Evolutionary conservation across 352 stramenopile species (phyloP).

Genomic region (Globisporangium uncinulatum): DNA sequence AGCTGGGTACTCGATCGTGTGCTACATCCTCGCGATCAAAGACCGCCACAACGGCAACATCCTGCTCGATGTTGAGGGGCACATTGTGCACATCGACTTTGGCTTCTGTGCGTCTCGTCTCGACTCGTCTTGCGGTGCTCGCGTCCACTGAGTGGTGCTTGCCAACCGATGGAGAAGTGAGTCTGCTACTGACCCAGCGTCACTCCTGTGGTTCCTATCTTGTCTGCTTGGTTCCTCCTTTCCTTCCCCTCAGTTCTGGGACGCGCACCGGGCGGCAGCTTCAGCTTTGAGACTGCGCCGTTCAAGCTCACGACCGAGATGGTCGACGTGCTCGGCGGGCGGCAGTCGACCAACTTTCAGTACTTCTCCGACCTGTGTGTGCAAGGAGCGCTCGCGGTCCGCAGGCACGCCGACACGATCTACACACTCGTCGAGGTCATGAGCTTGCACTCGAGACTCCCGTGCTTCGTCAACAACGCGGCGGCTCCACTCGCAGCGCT

Average conservation of each 20-base stretch:
- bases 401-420: constrained; percentile 91
- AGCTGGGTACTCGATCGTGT: constrained; percentile 97
- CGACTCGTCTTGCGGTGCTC: constrained; percentile 7
- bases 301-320: constrained; percentile 97
- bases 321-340: constrained; percentile 92
- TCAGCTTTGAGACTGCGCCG: constrained; percentile 94
- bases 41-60: constrained; percentile 99
- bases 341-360: constrained; percentile 87
- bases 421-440: constrained; percentile 95
- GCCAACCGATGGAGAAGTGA: not conserved
- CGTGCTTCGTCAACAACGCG: constrained; percentile 49
- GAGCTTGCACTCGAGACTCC: constrained; percentile 76
- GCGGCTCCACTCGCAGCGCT: constrained; percentile 34
- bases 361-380: constrained; percentile 94
- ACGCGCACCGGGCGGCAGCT: constrained; percentile 84
- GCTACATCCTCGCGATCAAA: constrained; percentile 97
- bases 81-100: constrained; percentile 99
- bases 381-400: constrained; percentile 88
- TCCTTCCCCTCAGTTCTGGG: constrained; percentile 41
- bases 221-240: not conserved
- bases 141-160: not conserved
- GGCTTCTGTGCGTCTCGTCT: constrained; percentile 88
- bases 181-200: not conserved
- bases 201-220: not conserved
- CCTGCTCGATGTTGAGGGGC: constrained; percentile 95